Evolutionary conservation across 306 rosid species (phyloP).

Genomic region (Dalbergia cochinchinensis): DNA sequence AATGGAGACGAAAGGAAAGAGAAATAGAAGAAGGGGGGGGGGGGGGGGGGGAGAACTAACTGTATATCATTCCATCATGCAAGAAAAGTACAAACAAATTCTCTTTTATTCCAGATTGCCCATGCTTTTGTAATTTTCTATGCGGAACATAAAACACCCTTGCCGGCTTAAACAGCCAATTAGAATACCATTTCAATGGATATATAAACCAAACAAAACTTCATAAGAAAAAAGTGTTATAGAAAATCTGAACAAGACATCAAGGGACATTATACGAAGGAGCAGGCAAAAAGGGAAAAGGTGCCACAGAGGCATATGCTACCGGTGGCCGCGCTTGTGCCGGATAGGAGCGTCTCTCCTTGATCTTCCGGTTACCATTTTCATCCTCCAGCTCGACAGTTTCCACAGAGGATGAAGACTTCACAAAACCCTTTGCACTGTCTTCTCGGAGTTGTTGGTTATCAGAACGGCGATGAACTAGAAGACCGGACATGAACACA

Average conservation of each 20-base stretch:
- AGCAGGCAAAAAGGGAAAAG: conserved; percentile 92
- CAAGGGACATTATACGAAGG: conserved; percentile 63
- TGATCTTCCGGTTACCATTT: conserved; percentile 39
- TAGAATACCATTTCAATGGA: conserved; percentile 39
- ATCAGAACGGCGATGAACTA: conserved; percentile 76
- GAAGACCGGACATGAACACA: conserved; percentile 88
- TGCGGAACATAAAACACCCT: conserved; percentile 19
- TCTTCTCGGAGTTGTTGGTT: conserved; percentile 56
- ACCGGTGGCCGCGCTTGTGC: conserved; percentile 70
- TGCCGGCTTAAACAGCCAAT: conserved; percentile 29
- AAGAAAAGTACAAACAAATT: neutral
- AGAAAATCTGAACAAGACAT: conserved; percentile 38
- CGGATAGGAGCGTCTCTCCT: conserved; percentile 29
- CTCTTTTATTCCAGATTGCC: conserved; percentile 34
- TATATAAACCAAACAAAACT: conserved; percentile 35
- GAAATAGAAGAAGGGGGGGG: neutral
- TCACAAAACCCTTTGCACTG: conserved; percentile 36
- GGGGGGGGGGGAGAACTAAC: neutral
- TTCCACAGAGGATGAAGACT: conserved; percentile 45
- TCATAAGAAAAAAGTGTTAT: conserved; percentile 10
- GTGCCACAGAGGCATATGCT: conserved; percentile 86
- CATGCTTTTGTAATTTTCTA: conserved; percentile 31
- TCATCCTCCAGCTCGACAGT: conserved; percentile 40
- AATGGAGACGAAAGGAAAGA: neutral
- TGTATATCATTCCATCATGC: neutral